Conservation (phyloP, 2,329 filamentous ascomycete species). For the Microsporum canis region DNA sequence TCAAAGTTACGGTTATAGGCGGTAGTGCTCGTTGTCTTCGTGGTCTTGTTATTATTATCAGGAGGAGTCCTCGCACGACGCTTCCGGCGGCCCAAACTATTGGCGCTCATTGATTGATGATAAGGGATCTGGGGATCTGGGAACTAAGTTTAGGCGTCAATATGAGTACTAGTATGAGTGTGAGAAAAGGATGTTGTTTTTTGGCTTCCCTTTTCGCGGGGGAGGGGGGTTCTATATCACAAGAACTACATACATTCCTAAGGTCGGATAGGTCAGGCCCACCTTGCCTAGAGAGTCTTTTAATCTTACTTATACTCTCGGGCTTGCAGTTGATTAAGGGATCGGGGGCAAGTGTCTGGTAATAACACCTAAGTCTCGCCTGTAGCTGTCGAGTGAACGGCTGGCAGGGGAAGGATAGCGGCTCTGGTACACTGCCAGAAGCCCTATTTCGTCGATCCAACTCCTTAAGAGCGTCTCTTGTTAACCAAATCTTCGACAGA, state of each 20-base stretch:
- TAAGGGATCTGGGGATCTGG: background rate
- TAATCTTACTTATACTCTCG: background rate
- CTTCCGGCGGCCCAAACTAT: background rate
- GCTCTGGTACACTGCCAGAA: background rate
- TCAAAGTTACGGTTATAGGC: conserved; percentile 28
- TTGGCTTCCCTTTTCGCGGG: too few relatives aligned
- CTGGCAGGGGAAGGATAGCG: background rate
- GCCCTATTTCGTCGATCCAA: conserved; percentile 16
- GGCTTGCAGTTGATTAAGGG: conserved; percentile 3
- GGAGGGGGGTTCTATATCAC: too few relatives aligned
- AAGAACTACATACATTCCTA: conserved; percentile 11
- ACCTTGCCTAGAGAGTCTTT: conserved; percentile 8
- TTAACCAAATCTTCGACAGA: conserved; percentile 15
- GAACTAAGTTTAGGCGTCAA: background rate
- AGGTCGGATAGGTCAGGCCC: conserved; percentile 12
- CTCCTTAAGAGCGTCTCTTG: conserved; percentile 12
- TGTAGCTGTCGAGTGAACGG: conserved; percentile 10
- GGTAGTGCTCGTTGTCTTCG: conserved; percentile 1
- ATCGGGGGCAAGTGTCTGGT: conserved; percentile 3
- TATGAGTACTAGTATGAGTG: background rate
- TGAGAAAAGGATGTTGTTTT: too few relatives aligned
- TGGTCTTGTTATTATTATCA: conserved; percentile 7
- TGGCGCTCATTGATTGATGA: background rate
- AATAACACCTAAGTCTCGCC: conserved; percentile 7
- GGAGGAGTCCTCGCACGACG: background rate